Percentiles rank a stretch among this genome's conserved stretches.
Evolutionary conservation across 1,284 basidiomycete species (phyloP).

Genomic region (Porogramme epimiltina): DNA sequence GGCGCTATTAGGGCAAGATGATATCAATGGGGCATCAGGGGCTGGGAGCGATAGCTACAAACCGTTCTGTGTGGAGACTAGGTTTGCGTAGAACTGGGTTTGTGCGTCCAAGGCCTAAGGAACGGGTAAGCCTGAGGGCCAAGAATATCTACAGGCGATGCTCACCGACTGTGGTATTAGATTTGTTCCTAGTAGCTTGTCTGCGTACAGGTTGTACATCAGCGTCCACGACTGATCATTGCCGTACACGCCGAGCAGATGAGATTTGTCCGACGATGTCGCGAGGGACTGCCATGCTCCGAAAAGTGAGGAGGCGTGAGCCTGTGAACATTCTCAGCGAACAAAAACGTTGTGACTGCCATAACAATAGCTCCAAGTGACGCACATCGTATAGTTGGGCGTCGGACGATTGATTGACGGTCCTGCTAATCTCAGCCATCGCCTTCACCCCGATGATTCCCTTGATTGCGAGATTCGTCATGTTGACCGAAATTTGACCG

Average conservation of each 20-base stretch:
- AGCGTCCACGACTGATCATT: conserved; percentile 55
- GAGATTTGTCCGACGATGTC: conserved; percentile 37
- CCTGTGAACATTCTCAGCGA: conserved; percentile 3
- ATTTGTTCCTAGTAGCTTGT: conserved; percentile 48
- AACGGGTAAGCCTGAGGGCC: background rate
- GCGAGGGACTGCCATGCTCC: conserved; percentile 32
- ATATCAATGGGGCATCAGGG: background rate
- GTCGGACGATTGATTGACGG: background rate
- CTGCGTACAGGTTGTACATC: conserved; percentile 67
- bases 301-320: conserved; percentile 16
- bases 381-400: background rate
- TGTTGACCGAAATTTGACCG: background rate
- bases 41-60: background rate
- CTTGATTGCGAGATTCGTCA: background rate
- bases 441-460: background rate
- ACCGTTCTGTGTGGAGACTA: background rate
- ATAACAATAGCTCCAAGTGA: conserved; percentile 12
- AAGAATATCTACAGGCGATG: background rate
- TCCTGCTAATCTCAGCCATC: background rate
- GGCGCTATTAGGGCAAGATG: conserved; percentile 3
- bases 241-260: conserved; percentile 43
- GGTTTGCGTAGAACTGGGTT: conserved; percentile 9
- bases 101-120: conserved; percentile 10
- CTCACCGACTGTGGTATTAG: conserved; percentile 23
- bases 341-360: background rate